Evolutionary conservation across 768 basidiomycete genomes (phyloP).

Genomic region (Mycena vitilis): DNA sequence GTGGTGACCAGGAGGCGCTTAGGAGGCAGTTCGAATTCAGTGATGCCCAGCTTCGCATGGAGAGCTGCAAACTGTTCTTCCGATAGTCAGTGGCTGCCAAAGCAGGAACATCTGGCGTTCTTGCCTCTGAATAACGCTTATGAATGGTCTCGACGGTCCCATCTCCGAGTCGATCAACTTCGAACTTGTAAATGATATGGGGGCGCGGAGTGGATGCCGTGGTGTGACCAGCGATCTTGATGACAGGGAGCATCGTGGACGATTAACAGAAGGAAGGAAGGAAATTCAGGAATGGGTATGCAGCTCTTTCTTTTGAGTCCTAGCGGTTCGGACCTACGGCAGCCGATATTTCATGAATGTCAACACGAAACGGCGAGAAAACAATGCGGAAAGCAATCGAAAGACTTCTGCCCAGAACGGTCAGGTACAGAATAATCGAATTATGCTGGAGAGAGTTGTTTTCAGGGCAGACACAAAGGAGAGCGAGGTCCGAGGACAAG

Average conservation of each 20-base stretch:
- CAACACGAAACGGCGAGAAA: slow-evolving; percentile 2
- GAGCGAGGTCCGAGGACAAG: background rate
- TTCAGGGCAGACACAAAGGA: background rate
- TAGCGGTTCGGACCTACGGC: too few species aligned
- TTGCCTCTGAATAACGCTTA: slow-evolving; percentile 60
- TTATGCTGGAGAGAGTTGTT: too few species aligned
- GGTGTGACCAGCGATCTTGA: slow-evolving; percentile 56
- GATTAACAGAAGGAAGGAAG: background rate
- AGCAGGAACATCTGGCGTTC: background rate
- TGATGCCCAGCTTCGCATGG: slow-evolving; percentile 41
- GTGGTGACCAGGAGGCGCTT: slow-evolving; percentile 55
- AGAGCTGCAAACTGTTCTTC: slow-evolving; percentile 45
- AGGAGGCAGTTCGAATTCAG: slow-evolving; percentile 48
- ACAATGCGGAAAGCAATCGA: too few species aligned
- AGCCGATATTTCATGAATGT: background rate
- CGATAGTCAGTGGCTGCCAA: background rate
- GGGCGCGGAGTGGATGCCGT: slow-evolving; percentile 60
- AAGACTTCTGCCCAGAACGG: too few species aligned
- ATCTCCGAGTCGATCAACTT: slow-evolving; percentile 46
- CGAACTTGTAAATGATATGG: slow-evolving; percentile 59
- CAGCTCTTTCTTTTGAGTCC: background rate
- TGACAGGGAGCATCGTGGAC: slow-evolving; percentile 38
- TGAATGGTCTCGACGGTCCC: slow-evolving; percentile 45
- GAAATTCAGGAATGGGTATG: background rate
- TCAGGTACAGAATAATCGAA: too few species aligned